A percentile compares a stretch with the other conserved stretches of the same genome.
phyloP scores from a whole-genome alignment of 805 yeast species.

The Metschnikowia bowlesiae region DNA sequence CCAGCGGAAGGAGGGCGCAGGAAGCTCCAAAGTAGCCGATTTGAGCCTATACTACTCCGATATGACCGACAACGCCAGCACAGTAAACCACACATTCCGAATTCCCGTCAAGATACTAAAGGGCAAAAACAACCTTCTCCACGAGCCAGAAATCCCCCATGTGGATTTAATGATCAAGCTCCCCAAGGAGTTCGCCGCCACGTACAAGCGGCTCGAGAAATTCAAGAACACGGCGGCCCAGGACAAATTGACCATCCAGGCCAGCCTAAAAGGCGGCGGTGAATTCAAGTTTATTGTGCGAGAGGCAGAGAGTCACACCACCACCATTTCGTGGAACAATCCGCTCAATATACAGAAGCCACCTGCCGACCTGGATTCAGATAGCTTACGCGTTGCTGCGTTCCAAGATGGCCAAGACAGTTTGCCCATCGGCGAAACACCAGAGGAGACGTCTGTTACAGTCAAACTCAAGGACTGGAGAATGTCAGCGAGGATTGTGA shows the following conservation, averaged over 20 bases:
- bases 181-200: conserved; percentile 45
- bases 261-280: conserved; percentile 44
- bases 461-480: conserved; percentile 66
- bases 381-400: conserved; percentile 19
- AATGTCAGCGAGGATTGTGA: conserved; percentile 56
- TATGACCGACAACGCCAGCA: conserved; percentile 34
- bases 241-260: conserved; percentile 48
- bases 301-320: conserved; percentile 50
- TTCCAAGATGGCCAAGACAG: conserved; percentile 7
- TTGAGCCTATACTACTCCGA: conserved; percentile 55
- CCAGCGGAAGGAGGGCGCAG: conserved; percentile 38
- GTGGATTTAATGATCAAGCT: conserved; percentile 55
- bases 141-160: conserved; percentile 58
- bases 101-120: conserved; percentile 67
- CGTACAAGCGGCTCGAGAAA: conserved; percentile 62
- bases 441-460: conserved; percentile 41
- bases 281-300: conserved; percentile 47
- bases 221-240: conserved; percentile 42
- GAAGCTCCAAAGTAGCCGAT: conserved; percentile 40
- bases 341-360: conserved; percentile 43
- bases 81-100: conserved; percentile 60
- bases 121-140: conserved; percentile 44
- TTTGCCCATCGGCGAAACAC: conserved; percentile 13
- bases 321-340: conserved; percentile 59
- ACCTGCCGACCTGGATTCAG: conserved; percentile 18